Conservation (phyloP, 805 yeast species). For the Saccharomycopsis amapae region DNA sequence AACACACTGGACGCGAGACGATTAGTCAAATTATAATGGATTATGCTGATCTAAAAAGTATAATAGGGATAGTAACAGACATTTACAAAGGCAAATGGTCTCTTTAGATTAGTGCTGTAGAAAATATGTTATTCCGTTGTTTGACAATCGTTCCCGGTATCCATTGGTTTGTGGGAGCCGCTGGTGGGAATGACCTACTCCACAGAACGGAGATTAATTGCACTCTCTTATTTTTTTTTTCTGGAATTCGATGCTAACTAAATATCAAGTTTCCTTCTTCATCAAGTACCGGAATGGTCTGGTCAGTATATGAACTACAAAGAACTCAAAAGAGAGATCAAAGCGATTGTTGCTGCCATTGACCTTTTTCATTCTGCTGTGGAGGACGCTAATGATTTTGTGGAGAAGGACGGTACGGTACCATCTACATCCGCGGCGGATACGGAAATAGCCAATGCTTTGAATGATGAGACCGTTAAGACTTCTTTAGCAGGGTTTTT, state of each 20-base stretch:
- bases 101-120: too few relatives aligned
- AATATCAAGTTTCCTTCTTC: slow-evolving; percentile 44
- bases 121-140: too few relatives aligned
- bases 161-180: too few relatives aligned
- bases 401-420: neutral
- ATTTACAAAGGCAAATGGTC: too few relatives aligned
- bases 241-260: neutral
- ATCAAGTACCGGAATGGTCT: slow-evolving; percentile 94
- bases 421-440: slow-evolving; percentile 10
- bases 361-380: too few relatives aligned
- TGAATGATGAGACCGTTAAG: slow-evolving; percentile 38
- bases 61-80: too few relatives aligned
- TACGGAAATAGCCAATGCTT: slow-evolving; percentile 27
- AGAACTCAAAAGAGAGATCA: slow-evolving; percentile 71
- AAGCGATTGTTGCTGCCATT: slow-evolving; percentile 46
- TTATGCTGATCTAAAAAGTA: too few relatives aligned
- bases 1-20: too few relatives aligned
- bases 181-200: too few relatives aligned
- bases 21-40: too few relatives aligned
- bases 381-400: slow-evolving; percentile 22
- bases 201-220: neutral
- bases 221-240: too few relatives aligned
- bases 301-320: slow-evolving; percentile 80
- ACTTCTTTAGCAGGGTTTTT: slow-evolving; percentile 58
- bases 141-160: too few relatives aligned